These are phyloP conservation scores for Puccinia novopanici DNA, from an alignment of 1,284 basidiomycete species.

Conservation along the genomic window DNA sequence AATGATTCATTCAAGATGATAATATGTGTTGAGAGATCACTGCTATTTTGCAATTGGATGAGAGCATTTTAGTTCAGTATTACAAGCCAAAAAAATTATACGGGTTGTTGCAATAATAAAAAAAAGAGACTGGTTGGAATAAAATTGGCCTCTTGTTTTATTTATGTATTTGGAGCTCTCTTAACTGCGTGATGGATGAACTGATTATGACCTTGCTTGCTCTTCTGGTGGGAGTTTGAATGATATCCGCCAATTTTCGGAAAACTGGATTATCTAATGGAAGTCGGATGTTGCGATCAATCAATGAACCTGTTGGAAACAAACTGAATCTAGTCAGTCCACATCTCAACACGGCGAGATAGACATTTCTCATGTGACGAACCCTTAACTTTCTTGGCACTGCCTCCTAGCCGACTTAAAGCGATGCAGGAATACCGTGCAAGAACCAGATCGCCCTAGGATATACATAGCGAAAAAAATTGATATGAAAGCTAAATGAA, in stretches of 20 bases:
- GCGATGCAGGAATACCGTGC: conserved; percentile 93
- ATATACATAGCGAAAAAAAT: background rate
- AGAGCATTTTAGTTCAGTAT: too few relatives aligned
- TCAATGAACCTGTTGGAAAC: conserved; percentile 67
- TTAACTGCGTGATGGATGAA: too few relatives aligned
- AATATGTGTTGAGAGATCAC: too few relatives aligned
- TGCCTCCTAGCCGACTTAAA: conserved; percentile 85
- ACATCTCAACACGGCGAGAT: background rate
- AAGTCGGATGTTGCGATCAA: conserved; percentile 81
- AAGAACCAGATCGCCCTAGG: conserved; percentile 72
- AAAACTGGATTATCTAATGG: conserved; percentile 89
- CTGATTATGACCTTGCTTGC: too few relatives aligned
- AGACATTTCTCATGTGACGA: conserved; percentile 38
- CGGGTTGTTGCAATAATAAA: too few relatives aligned
- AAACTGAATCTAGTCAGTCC: conserved; percentile 4
- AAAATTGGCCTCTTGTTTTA: too few relatives aligned
- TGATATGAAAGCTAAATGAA: background rate
- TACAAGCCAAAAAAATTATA: too few relatives aligned
- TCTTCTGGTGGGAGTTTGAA: conserved; percentile 75
- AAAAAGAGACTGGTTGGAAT: too few relatives aligned
- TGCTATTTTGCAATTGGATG: too few relatives aligned
- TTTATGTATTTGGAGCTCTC: too few relatives aligned
- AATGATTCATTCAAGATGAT: too few relatives aligned
- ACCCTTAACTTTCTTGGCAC: conserved; percentile 92
- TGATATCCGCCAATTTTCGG: conserved; percentile 73